These are phyloP conservation scores for Simmondsia chinensis DNA, from an alignment of 148 eudicot genomes.

Conservation along the genomic window DNA sequence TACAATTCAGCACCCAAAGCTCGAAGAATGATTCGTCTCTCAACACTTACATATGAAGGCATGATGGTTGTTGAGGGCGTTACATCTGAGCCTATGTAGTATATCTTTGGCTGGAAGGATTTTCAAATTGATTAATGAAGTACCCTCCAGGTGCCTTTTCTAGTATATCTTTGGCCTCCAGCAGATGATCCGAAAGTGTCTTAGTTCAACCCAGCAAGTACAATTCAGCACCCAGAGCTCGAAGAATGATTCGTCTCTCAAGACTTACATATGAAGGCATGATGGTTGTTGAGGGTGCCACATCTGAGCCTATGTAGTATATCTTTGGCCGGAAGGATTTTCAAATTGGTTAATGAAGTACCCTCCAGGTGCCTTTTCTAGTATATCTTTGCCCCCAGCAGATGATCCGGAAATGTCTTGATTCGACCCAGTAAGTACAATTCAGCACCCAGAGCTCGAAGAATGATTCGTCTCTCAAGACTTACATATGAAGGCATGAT, in stretches of 20 bases:
- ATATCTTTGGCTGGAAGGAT: constrained; percentile 83
- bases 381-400: constrained; percentile 73
- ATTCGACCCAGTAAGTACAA: constrained; percentile 68
- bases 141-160: constrained; percentile 67
- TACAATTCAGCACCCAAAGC: constrained; percentile 7
- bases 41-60: constrained; percentile 3
- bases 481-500: constrained; percentile 86
- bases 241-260: constrained; percentile 70
- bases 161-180: constrained; percentile 68
- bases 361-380: constrained; percentile 61
- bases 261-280: constrained; percentile 88
- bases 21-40: not conserved
- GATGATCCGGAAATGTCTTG: constrained; percentile 71
- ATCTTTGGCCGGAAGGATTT: too few relatives aligned
- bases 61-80: too few relatives aligned
- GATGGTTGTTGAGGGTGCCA: too few relatives aligned
- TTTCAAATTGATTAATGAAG: constrained; percentile 74
- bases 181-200: constrained; percentile 71
- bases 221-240: constrained; percentile 80
- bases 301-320: too few relatives aligned
- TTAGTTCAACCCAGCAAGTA: constrained; percentile 67
- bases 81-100: too few relatives aligned
- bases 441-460: constrained; percentile 81
- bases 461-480: constrained; percentile 73
- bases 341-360: constrained; percentile 75